Evolutionary conservation across 1,284 basidiomycete genomes (phyloP), one percentile per base, ranked within the genome.

Genomic region (Leccinum huronense): DNA sequence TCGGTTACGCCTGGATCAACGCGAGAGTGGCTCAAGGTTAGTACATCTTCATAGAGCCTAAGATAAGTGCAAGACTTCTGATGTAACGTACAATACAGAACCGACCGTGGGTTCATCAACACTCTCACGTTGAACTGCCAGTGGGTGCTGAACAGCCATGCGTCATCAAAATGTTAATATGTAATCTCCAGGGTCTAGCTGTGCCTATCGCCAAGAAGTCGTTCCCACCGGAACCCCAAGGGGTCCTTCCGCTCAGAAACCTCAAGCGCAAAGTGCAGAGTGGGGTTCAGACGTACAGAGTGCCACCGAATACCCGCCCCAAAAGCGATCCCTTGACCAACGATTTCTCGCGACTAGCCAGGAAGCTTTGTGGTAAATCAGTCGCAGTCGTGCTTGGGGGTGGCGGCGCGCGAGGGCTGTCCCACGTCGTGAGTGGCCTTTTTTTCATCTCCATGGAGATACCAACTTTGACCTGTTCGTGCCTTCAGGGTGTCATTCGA

Each of bases 381-480:
- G 92, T 99, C 64, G 97, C 96, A 1, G 81, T 99, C 38, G 95
- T 99, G 3, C 84, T 99, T 0, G 97, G 97, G 19, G 97, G 97
- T 13, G 97, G 97, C 13, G 97, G 97, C 8, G 97, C 96, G 6
- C 86, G 97, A 61, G 97, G 97, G 33, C 89, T 98, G 68, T 90
- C 95, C 1, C 97, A 99, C 80, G 79, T 99, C 66, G 94, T 95
- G 71, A 72, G 82, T 73, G 10, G 60, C 48, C 61, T 38, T 60
- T 54, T n/a, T 31, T 30, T 11, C 62, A 57, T 51, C 60, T 45
- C 68, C 62, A 72, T 69, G 66, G 45, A 63, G 64, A 65, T 64
- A 23, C 55, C n/a, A 14, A 61, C 53, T 42, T 57, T 67, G 45
- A 58, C 40, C 8, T 45, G 34, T 45, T 57, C 58, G 58, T 66